These are phyloP conservation scores for Ogataea paradorogensis DNA, from an alignment of 805 yeast species.

Conservation along the genomic window DNA sequence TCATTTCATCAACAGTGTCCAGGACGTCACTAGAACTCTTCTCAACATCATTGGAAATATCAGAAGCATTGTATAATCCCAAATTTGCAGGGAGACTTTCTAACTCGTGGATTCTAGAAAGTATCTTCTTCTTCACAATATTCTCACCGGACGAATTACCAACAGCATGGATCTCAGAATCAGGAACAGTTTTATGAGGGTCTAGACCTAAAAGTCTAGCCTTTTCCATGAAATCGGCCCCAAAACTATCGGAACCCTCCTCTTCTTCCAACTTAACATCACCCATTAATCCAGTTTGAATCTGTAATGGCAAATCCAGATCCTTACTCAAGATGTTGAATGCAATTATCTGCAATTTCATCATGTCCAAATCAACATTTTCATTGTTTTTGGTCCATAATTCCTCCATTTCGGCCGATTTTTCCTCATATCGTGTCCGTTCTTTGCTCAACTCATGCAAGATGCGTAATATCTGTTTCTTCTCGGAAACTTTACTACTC, in stretches of 20 bases:
- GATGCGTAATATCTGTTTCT: constrained; percentile 41
- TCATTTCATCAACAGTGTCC: constrained; percentile 51
- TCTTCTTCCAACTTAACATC: constrained; percentile 2
- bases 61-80: constrained; percentile 51
- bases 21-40: constrained; percentile 44
- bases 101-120: constrained; percentile 55
- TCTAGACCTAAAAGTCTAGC: constrained; percentile 42
- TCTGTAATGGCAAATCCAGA: constrained; percentile 55
- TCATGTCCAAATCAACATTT: constrained; percentile 42
- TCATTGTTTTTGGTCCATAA: constrained; percentile 26
- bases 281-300: constrained; percentile 40
- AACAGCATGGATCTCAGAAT: constrained; percentile 40
- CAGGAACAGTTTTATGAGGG: constrained; percentile 28
- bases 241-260: constrained; percentile 11
- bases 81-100: constrained; percentile 68
- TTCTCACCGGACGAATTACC: constrained; percentile 54
- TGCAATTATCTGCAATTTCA: constrained; percentile 59
- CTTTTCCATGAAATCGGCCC: constrained; percentile 32
- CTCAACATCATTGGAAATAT: constrained; percentile 31
- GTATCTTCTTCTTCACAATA: constrained; percentile 50
- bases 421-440: constrained; percentile 35
- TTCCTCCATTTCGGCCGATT: constrained; percentile 30
- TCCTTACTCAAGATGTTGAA: constrained; percentile 65
- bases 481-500: constrained; percentile 33
- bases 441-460: constrained; percentile 40